Percentiles rank a stretch among this genome's conserved stretches.
phyloP scores from a whole-genome alignment of 345 rosid species.

The Citrus reticulata region DNA sequence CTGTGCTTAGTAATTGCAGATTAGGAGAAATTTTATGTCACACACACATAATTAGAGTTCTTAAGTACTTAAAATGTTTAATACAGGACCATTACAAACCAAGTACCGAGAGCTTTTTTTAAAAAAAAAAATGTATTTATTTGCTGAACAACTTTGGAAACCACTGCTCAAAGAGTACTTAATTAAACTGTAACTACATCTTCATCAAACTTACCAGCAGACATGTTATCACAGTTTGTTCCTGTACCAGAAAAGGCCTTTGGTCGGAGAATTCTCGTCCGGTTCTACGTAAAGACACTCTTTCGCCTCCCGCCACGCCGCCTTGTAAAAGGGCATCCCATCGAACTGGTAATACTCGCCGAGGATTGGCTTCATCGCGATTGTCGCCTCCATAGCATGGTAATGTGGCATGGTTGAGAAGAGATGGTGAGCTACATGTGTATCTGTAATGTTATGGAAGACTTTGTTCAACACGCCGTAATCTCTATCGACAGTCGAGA shows the following conservation, averaged over 20 bases:
- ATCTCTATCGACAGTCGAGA: constrained; percentile 54
- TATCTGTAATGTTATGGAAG: constrained; percentile 57
- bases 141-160: not conserved
- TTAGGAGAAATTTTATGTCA: not conserved
- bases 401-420: constrained; percentile 71
- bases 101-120: not conserved
- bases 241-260: constrained; percentile 59
- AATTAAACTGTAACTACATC: not conserved
- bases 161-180: not conserved
- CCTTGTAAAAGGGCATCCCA: constrained; percentile 40
- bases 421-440: constrained; percentile 62
- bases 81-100: not conserved
- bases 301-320: constrained; percentile 59
- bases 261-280: constrained; percentile 26
- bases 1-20: no score
- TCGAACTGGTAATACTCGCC: constrained; percentile 55
- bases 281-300: constrained; percentile 59
- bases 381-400: constrained; percentile 59
- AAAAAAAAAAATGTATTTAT: not conserved
- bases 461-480: constrained; percentile 57
- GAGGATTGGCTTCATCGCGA: constrained; percentile 50
- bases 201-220: not conserved
- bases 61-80: not conserved
- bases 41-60: not conserved
- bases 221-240: constrained; percentile 34